Evolutionary conservation across 2,329 filamentous ascomycete species (phyloP), one percentile per base, ranked within the genome.

Genomic region (Lecanoromycetidae sp.): DNA sequence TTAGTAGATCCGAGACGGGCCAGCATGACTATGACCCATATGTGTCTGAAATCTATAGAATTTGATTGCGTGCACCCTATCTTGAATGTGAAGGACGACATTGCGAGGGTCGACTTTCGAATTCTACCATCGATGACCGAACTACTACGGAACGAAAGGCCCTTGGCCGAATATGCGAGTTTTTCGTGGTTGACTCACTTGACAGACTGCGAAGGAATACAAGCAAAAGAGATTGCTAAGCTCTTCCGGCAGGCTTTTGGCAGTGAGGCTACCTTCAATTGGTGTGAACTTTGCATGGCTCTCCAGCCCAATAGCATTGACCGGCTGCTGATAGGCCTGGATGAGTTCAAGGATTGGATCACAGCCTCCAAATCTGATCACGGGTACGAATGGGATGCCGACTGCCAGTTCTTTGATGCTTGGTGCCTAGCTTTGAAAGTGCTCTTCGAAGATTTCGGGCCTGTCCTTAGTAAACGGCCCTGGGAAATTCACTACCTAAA

Each of bases 151-250:
- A 30, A 10, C 15, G 10, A 15, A 25, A 30, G 20, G 22, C 39
- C 39, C 17, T n/a, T 42, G 15, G 9, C 33, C 6, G 12, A 33
- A 17, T 42, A 42, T 32, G 39, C 27, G 15, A 25, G 19, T 30
- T 42, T 42, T n/a, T 42, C 39, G 6, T 42, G 39, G 39, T 12
- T 42, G 12, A 15, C 9, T 20, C 39, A 42, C 30, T 25, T 42
- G 17, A 33, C 17, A 13, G 39, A 42, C 17, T 42, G 39, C 22
- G n/a, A n/a, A 17, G 9, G 19, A 13, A 20, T 22, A n/a, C 17
- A 42, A 5, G 2, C 25, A 20, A 10, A n/a, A 13, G 17, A 32
- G 26, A 25, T 42, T 7, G 9, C 19, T 22, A 8, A 5, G 7
- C 15, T 19, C n/a, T 42, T 20, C 10, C 4, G 29, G 12, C 13